Conservation (phyloP, 1,139 yeast genomes). For the Taphrina flavorubra region DNA sequence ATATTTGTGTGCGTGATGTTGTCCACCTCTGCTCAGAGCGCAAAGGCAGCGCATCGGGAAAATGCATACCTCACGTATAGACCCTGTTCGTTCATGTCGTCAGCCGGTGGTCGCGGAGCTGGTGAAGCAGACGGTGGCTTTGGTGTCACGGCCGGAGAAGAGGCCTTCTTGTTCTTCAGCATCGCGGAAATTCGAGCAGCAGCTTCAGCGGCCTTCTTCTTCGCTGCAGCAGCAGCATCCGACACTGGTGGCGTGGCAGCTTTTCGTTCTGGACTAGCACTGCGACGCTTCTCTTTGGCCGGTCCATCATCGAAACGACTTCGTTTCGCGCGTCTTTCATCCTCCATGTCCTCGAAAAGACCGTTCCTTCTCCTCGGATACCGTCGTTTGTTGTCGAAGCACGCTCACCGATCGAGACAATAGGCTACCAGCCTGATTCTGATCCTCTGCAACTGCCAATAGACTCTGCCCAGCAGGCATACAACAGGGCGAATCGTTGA, state of each 20-base stretch:
- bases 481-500: too few relatives aligned
- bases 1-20: too few relatives aligned
- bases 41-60: background rate
- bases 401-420: too few relatives aligned
- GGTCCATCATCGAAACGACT: slow-evolving; percentile 26
- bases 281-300: slow-evolving; percentile 34
- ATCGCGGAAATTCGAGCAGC: slow-evolving; percentile 38
- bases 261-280: slow-evolving; percentile 40
- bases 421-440: too few relatives aligned
- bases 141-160: slow-evolving; percentile 27
- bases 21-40: too few relatives aligned
- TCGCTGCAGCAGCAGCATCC: slow-evolving; percentile 40
- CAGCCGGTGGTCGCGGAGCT: slow-evolving; percentile 24
- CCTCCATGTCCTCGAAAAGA: slow-evolving; percentile 1
- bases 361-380: background rate
- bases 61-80: slow-evolving; percentile 14
- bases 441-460: too few relatives aligned
- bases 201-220: slow-evolving; percentile 40
- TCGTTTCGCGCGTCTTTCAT: slow-evolving; percentile 20
- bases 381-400: background rate
- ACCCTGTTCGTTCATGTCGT: slow-evolving; percentile 34
- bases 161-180: slow-evolving; percentile 34
- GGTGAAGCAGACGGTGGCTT: slow-evolving; percentile 25
- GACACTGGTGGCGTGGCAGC: slow-evolving; percentile 31
- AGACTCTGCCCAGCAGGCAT: too few relatives aligned